A percentile compares a stretch with the other conserved stretches of the same genome.
phyloP scores from a whole-genome alignment of 176 grass and related monocot genomes.

The Bothriochloa decipiens region DNA sequence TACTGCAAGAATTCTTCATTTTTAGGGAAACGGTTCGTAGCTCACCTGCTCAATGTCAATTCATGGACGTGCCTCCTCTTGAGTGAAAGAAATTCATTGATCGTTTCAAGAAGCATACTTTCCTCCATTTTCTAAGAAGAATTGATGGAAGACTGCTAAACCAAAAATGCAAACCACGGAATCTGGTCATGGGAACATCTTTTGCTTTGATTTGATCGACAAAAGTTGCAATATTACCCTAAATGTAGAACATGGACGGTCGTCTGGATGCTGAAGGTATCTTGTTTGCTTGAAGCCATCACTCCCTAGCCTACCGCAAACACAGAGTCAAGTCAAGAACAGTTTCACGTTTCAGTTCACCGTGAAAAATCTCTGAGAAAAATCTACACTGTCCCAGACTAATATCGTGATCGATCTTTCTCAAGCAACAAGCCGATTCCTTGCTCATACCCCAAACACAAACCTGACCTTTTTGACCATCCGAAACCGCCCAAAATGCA shows the following conservation, averaged over 20 bases:
- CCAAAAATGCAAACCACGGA: not conserved
- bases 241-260: slow-evolving; percentile 15
- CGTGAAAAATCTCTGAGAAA: not conserved
- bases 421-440: not conserved
- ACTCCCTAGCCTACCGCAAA: not conserved
- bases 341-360: not conserved
- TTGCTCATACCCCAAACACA: slow-evolving; percentile 29
- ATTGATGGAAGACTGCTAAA: not conserved
- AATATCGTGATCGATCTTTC: not conserved
- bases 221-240: not conserved
- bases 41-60: not conserved
- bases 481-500: slow-evolving; percentile 36
- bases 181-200: slow-evolving; percentile 33
- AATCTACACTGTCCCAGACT: not conserved
- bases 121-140: not conserved
- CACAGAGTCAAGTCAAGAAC: not conserved
- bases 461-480: slow-evolving; percentile 40
- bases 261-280: slow-evolving; percentile 24
- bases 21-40: not conserved
- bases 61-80: not conserved
- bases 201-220: slow-evolving; percentile 21
- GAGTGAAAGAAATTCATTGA: not conserved
- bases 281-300: slow-evolving; percentile 30
- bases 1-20: not conserved
- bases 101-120: not conserved